Percentiles rank a stretch among this genome's conserved stretches.
These are phyloP conservation scores for Phaeosphaeria sp. DNA, from an alignment of 2,329 filamentous ascomycete genomes.

Conservation along the genomic window DNA sequence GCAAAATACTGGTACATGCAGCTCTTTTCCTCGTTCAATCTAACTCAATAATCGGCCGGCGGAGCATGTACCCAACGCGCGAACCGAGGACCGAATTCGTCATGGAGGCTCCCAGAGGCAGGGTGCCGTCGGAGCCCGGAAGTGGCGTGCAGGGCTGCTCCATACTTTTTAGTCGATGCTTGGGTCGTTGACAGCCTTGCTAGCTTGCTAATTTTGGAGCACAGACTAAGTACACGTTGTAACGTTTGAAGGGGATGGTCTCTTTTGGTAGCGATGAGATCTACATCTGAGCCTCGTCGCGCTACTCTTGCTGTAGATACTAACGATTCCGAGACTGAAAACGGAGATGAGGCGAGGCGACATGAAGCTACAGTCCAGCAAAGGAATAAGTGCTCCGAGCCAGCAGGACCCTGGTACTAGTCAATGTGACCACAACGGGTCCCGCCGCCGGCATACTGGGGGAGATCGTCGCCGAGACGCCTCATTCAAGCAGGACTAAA, in stretches of 20 bases:
- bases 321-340: conserved; percentile 1
- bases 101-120: neutral
- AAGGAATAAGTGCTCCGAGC: neutral
- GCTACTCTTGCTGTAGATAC: neutral
- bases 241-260: neutral
- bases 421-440: neutral
- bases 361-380: neutral
- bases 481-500: neutral
- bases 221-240: neutral
- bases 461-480: neutral
- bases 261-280: neutral
- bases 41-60: neutral
- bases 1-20: neutral
- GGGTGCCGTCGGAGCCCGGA: conserved; percentile 4
- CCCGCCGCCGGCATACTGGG: neutral
- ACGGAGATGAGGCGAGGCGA: neutral
- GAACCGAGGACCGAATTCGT: neutral
- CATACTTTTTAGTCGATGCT: neutral
- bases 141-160: conserved; percentile 23
- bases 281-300: neutral
- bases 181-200: conserved; percentile 13
- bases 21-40: neutral
- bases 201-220: conserved; percentile 13
- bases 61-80: neutral
- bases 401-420: neutral